Conservation (phyloP, 352 stramenopile genomes). For the Phytophthora boehmeriae region DNA sequence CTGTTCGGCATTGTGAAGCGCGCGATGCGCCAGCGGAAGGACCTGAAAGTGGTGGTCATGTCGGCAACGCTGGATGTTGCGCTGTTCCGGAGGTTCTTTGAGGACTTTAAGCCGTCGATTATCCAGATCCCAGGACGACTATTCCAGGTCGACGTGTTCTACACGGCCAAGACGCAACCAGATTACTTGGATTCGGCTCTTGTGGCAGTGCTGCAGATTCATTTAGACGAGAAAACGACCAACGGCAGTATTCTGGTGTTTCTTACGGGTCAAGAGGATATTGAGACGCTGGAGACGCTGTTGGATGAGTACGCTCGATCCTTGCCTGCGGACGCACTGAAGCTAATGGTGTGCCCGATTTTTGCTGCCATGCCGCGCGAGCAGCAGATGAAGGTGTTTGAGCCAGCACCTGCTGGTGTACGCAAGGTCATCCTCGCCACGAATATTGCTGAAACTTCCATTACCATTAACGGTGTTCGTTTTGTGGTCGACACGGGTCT, state of each 20-base stretch:
- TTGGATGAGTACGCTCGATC: constrained; percentile 84
- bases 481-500: constrained; percentile 89
- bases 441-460: constrained; percentile 98
- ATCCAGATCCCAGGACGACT: constrained; percentile 89
- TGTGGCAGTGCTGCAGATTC: constrained; percentile 91
- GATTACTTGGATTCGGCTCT: constrained; percentile 92
- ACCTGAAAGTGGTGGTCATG: constrained; percentile 98
- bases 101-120: constrained; percentile 76
- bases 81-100: constrained; percentile 95
- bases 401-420: constrained; percentile 69
- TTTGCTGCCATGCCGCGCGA: constrained; percentile 95
- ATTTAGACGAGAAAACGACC: constrained; percentile 72
- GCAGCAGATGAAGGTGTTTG: constrained; percentile 95
- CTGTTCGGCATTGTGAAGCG: constrained; percentile 89
- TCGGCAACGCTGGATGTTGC: constrained; percentile 97
- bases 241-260: constrained; percentile 95
- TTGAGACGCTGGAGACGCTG: constrained; percentile 90
- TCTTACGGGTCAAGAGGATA: constrained; percentile 96
- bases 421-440: constrained; percentile 95
- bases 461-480: constrained; percentile 98
- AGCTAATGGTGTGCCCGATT: constrained; percentile 93
- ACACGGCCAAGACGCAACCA: constrained; percentile 84
- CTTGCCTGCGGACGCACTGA: constrained; percentile 67
- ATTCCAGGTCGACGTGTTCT: constrained; percentile 92
- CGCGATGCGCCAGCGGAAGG: constrained; percentile 75